A percentile compares a stretch with the other conserved stretches of the same genome.
Conservation (phyloP, 2,329 filamentous ascomycete species). For the Lasiodiplodia sp. region DNA sequence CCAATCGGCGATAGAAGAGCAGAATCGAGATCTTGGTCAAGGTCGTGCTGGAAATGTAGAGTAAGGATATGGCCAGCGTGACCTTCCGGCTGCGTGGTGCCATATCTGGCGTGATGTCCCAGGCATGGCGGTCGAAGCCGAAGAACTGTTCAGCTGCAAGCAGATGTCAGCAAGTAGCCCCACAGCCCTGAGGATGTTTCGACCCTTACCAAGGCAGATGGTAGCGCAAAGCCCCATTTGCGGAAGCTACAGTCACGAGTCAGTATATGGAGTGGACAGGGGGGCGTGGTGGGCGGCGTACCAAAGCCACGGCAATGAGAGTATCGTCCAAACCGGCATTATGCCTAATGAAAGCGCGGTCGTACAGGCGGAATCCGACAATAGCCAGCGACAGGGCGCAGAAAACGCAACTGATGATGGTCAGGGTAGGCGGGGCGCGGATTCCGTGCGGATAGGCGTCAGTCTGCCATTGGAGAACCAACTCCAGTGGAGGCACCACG, state of each 20-base stretch:
- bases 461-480: conserved; percentile 24
- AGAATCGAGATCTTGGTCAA: conserved; percentile 45
- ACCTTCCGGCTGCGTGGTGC: conserved; percentile 3
- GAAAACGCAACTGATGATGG: conserved; percentile 5
- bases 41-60: conserved; percentile 40
- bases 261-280: not conserved
- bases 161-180: not conserved
- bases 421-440: not conserved
- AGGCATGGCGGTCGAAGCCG: conserved; percentile 27
- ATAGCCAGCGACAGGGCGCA: not conserved
- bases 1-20: conserved; percentile 51
- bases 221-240: not conserved
- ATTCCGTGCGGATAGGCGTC: conserved; percentile 22
- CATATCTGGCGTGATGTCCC: conserved; percentile 16
- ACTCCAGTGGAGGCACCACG: conserved; percentile 17
- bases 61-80: conserved; percentile 38
- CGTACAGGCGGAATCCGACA: conserved; percentile 6
- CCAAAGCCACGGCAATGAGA: conserved; percentile 13
- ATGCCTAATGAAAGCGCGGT: conserved; percentile 2
- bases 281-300: not conserved
- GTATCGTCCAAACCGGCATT: conserved; percentile 21
- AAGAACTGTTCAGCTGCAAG: conserved; percentile 9
- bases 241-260: not conserved
- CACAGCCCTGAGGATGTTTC: not conserved
- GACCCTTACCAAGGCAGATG: conserved; percentile 1